Conservation (phyloP, 1,284 basidiomycete species). For the Peniophora sp. region DNA sequence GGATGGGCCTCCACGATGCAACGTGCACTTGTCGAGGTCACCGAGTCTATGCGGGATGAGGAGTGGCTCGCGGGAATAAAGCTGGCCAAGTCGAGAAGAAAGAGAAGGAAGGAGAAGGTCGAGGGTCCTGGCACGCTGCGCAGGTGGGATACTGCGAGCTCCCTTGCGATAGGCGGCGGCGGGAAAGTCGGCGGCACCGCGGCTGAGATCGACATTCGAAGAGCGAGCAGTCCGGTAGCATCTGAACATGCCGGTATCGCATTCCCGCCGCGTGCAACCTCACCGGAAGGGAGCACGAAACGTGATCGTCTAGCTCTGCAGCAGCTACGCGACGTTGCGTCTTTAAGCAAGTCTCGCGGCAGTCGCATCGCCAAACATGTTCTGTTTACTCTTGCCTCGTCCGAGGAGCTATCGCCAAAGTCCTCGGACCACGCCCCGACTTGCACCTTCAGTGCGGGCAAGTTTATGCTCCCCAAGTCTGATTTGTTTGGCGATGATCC, state of each 20-base stretch:
- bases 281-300: too few relatives aligned
- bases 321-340: background rate
- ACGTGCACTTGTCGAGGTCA: constrained; percentile 28
- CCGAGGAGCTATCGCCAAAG: constrained; percentile 11
- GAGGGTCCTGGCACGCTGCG: constrained; percentile 4
- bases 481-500: constrained; percentile 15
- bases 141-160: too few relatives aligned
- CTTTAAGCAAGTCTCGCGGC: background rate
- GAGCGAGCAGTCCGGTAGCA: too few relatives aligned
- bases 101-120: constrained; percentile 4
- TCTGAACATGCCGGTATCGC: too few relatives aligned
- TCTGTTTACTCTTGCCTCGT: background rate
- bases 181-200: too few relatives aligned
- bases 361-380: background rate
- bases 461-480: constrained; percentile 32
- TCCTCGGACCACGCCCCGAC: constrained; percentile 4
- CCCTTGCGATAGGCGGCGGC: too few relatives aligned
- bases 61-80: constrained; percentile 27
- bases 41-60: constrained; percentile 21
- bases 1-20: constrained; percentile 24
- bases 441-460: constrained; percentile 36
- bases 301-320: background rate
- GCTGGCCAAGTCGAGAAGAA: constrained; percentile 5
- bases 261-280: too few relatives aligned
- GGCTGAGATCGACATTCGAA: too few relatives aligned